Conservation (phyloP, 805 yeast genomes). For the Saturnispora saitoi region DNA sequence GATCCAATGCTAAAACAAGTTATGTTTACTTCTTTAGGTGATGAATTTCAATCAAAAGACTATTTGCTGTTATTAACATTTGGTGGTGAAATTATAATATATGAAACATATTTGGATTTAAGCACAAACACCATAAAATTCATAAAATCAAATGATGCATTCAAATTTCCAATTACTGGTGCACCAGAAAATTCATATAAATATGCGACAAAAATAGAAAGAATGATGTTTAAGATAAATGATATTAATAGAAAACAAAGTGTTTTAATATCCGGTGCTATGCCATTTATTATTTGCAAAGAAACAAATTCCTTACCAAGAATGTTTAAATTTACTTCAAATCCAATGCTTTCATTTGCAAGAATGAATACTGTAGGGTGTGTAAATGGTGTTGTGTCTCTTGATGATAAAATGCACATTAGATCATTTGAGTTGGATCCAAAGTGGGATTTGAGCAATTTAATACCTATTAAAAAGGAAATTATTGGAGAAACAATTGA, state of each 20-base stretch:
- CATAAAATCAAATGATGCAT: slow-evolving; percentile 36
- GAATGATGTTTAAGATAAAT: slow-evolving; percentile 53
- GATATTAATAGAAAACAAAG: slow-evolving; percentile 50
- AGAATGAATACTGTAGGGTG: slow-evolving; percentile 32
- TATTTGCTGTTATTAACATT: slow-evolving; percentile 63
- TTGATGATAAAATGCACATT: slow-evolving; percentile 63
- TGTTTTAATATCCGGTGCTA: slow-evolving; percentile 65
- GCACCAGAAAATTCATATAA: slow-evolving; percentile 75
- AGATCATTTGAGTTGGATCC: slow-evolving; percentile 45
- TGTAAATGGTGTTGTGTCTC: slow-evolving; percentile 52
- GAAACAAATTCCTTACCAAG: slow-evolving; percentile 55
- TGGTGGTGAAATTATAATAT: slow-evolving; percentile 72
- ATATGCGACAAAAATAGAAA: slow-evolving; percentile 58
- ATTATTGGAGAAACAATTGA: slow-evolving; percentile 54
- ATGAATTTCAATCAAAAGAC: slow-evolving; percentile 43
- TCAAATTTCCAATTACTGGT: slow-evolving; percentile 48
- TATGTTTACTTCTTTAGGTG: slow-evolving; percentile 58
- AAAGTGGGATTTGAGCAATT: slow-evolving; percentile 45
- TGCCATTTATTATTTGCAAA: slow-evolving; percentile 62
- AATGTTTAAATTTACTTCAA: slow-evolving; percentile 55
- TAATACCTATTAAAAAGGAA: slow-evolving; percentile 48
- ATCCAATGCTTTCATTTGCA: slow-evolving; percentile 60
- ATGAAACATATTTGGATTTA: slow-evolving; percentile 44
- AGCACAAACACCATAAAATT: slow-evolving; percentile 32
- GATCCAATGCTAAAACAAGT: slow-evolving; percentile 71